Evolutionary conservation across 805 yeast genomes (phyloP).

Genomic region (Metschnikowia amazonensis): DNA sequence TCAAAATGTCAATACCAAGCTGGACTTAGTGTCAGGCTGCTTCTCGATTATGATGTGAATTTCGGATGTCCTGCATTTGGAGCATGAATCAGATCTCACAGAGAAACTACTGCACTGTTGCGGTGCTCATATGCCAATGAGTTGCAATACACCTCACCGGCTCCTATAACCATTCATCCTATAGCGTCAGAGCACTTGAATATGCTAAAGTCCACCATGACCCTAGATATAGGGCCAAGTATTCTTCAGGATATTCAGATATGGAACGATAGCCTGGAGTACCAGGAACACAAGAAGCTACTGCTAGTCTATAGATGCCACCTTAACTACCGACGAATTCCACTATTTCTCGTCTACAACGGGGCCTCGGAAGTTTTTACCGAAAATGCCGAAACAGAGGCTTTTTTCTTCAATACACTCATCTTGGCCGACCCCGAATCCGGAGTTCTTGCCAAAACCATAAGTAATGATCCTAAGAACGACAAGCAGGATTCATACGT

Average conservation of each 20-base stretch:
- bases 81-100: neutral
- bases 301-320: slow-evolving; percentile 6
- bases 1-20: no score
- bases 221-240: slow-evolving; percentile 9
- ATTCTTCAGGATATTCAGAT: slow-evolving; percentile 15
- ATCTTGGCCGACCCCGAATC: neutral
- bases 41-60: neutral
- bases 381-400: slow-evolving; percentile 11
- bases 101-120: neutral
- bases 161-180: neutral
- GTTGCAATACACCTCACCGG: neutral
- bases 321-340: slow-evolving; percentile 13
- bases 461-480: neutral
- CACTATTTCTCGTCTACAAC: slow-evolving; percentile 14
- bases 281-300: neutral
- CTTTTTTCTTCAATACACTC: slow-evolving; percentile 10
- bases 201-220: slow-evolving; percentile 12
- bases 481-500: slow-evolving; percentile 16
- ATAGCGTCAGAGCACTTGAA: neutral
- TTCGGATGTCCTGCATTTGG: neutral
- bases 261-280: slow-evolving; percentile 8
- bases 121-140: slow-evolving; percentile 1
- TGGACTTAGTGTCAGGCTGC: no score
- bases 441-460: slow-evolving; percentile 13
- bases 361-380: slow-evolving; percentile 19